Percentiles rank a stretch among this genome's conserved stretches.
Evolutionary conservation across 1,139 yeast species (phyloP).

Genomic region (Kodamaea derodonti): DNA sequence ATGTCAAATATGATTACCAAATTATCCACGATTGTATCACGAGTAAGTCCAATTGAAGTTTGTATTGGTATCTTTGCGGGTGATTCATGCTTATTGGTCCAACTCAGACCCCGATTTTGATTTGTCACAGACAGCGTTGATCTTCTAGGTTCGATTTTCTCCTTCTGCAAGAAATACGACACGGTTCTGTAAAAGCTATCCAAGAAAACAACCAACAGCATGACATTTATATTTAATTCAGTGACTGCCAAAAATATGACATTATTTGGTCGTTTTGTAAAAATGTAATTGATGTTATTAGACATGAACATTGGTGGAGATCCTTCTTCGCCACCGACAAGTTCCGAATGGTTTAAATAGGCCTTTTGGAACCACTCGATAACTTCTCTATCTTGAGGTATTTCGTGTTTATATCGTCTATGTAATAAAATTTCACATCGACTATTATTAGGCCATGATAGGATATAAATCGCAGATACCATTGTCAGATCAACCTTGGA

Average conservation of each 20-base stretch:
- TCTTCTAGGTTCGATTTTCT: conserved; percentile 1
- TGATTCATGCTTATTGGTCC: not conserved
- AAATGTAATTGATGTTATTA: conserved; percentile 30
- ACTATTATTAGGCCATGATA: conserved; percentile 33
- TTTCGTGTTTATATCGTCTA: conserved; percentile 32
- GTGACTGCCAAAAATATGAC: conserved; percentile 32
- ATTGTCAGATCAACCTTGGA: too few relatives aligned
- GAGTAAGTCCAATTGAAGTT: conserved; percentile 5
- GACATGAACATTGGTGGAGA: conserved; percentile 24
- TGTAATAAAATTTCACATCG: conserved; percentile 34
- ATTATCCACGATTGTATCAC: conserved; percentile 38
- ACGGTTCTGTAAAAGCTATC: conserved; percentile 31
- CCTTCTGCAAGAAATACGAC: conserved; percentile 23
- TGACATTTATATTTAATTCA: conserved; percentile 31
- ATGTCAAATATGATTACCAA: conserved; percentile 38
- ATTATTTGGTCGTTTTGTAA: conserved; percentile 28
- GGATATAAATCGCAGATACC: conserved; percentile 39
- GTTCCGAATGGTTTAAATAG: conserved; percentile 10
- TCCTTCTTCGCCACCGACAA: conserved; percentile 14
- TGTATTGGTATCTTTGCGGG: not conserved
- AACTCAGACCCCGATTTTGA: not conserved
- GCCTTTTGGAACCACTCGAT: conserved; percentile 24
- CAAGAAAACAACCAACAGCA: conserved; percentile 40
- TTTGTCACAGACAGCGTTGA: not conserved
- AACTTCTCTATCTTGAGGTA: conserved; percentile 24